Evolutionary conservation across 805 yeast genomes (phyloP).

Genomic region (Candida orba): DNA sequence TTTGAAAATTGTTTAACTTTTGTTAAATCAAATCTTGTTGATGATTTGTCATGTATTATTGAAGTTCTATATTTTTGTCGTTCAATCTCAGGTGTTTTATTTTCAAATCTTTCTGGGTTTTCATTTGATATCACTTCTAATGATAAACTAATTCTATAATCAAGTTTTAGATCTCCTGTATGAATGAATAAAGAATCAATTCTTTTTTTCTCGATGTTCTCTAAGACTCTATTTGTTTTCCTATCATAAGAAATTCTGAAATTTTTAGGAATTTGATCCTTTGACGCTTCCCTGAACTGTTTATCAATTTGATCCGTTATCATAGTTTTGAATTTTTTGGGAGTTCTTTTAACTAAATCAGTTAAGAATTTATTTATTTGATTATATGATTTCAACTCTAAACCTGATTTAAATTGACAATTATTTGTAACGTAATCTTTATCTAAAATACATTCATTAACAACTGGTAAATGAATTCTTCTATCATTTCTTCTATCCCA

Average conservation of each 20-base stretch:
- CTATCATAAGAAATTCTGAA: constrained; percentile 63
- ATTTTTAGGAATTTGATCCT: constrained; percentile 58
- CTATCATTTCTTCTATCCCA: constrained; percentile 57
- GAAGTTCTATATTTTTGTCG: constrained; percentile 70
- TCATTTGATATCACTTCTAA: constrained; percentile 68
- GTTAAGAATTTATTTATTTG: constrained; percentile 48
- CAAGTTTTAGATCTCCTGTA: constrained; percentile 73
- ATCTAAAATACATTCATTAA: constrained; percentile 55
- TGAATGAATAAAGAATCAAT: constrained; percentile 65
- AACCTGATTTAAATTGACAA: constrained; percentile 56
- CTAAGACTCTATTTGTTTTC: constrained; percentile 57
- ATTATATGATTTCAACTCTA: constrained; percentile 54
- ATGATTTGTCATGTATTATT: constrained; percentile 66
- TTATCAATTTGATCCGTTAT: constrained; percentile 60
- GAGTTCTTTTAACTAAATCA: constrained; percentile 45
- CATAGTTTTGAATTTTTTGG: constrained; percentile 49
- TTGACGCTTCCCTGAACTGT: constrained; percentile 51
- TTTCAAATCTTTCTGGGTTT: constrained; percentile 46
- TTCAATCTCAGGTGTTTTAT: constrained; percentile 45
- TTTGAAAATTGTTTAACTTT: constrained; percentile 34
- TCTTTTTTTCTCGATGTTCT: constrained; percentile 66
- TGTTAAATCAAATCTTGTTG: constrained; percentile 68
- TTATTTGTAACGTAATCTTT: constrained; percentile 42
- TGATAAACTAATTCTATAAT: constrained; percentile 67
- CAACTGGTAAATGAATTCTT: constrained; percentile 57